Evolutionary conservation across 305 asterid genomes (phyloP).

Genomic region (Stenogyne calaminthoides): DNA sequence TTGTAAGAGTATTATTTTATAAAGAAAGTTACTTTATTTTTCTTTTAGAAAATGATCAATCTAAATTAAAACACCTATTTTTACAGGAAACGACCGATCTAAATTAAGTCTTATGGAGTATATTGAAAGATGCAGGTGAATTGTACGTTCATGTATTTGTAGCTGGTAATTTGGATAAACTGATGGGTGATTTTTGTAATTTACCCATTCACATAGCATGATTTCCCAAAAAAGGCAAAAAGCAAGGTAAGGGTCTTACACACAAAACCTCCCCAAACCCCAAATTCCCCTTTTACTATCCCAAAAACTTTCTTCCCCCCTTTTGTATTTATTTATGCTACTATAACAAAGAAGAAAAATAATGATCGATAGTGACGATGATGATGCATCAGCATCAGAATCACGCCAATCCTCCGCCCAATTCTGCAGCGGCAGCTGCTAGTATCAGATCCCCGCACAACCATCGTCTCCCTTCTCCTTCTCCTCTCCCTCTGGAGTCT

Average conservation of each 20-base stretch:
- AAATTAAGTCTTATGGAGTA: too few relatives aligned
- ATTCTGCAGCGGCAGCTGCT: conserved; percentile 23
- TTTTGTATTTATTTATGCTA: conserved; percentile 17
- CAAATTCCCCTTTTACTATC: neutral
- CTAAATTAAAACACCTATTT: too few relatives aligned
- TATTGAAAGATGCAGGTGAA: too few relatives aligned
- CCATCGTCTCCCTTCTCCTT: conserved; percentile 38
- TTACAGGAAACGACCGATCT: too few relatives aligned
- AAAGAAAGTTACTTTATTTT: too few relatives aligned
- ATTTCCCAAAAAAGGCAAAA: neutral
- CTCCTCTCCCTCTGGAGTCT: conserved; percentile 37
- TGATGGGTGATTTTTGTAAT: too few relatives aligned
- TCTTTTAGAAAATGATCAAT: too few relatives aligned
- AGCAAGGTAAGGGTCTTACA: neutral
- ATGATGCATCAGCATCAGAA: conserved; percentile 49
- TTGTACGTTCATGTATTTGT: too few relatives aligned
- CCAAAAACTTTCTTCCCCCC: neutral
- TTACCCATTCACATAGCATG: neutral
- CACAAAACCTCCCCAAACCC: conserved; percentile 31
- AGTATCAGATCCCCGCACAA: conserved; percentile 39
- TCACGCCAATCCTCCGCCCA: conserved; percentile 38
- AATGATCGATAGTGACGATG: conserved; percentile 50
- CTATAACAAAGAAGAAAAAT: conserved; percentile 13
- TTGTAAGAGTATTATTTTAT: too few relatives aligned
- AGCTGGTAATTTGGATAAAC: too few relatives aligned